Conservation (phyloP, 345 rosid species). For the Durio zibethinus region DNA sequence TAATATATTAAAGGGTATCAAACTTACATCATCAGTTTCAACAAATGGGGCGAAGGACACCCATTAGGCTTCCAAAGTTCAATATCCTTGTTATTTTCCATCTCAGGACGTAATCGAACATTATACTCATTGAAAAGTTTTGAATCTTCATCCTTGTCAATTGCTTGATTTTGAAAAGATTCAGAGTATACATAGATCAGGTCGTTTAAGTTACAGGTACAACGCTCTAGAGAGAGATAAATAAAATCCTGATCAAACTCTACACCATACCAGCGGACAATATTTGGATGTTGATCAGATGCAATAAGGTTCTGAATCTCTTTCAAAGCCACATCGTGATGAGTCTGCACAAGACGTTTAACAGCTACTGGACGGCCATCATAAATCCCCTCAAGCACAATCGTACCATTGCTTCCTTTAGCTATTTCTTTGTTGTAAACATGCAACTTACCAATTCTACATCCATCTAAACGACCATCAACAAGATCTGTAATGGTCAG, state of each 20-base stretch:
- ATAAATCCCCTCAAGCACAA: constrained; percentile 85
- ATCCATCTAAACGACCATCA: constrained; percentile 50
- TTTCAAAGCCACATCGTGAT: constrained; percentile 87
- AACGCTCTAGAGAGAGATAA: constrained; percentile 63
- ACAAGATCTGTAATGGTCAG: constrained; percentile 42
- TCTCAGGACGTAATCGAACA: constrained; percentile 25
- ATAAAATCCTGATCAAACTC: constrained; percentile 66
- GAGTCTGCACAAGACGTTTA: constrained; percentile 87
- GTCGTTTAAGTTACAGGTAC: constrained; percentile 66
- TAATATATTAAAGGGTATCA: neutral
- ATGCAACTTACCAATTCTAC: constrained; percentile 70
- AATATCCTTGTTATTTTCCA: constrained; percentile 37
- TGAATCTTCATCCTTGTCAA: constrained; percentile 19
- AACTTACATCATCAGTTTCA: constrained; percentile 65
- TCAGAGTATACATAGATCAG: constrained; percentile 40
- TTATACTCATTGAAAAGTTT: constrained; percentile 22
- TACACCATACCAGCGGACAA: constrained; percentile 71
- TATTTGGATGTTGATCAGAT: constrained; percentile 81
- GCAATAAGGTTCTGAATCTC: constrained; percentile 96
- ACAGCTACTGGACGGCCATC: constrained; percentile 94
- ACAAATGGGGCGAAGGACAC: constrained; percentile 49
- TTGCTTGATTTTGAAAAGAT: constrained; percentile 35
- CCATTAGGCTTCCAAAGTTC: constrained; percentile 63
- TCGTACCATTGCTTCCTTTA: constrained; percentile 92
- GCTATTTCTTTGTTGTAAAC: constrained; percentile 79